Evolutionary conservation across 345 rosid species (phyloP), one percentile per base, ranked within the genome.

Genomic region (Stellera chamaejasme): DNA sequence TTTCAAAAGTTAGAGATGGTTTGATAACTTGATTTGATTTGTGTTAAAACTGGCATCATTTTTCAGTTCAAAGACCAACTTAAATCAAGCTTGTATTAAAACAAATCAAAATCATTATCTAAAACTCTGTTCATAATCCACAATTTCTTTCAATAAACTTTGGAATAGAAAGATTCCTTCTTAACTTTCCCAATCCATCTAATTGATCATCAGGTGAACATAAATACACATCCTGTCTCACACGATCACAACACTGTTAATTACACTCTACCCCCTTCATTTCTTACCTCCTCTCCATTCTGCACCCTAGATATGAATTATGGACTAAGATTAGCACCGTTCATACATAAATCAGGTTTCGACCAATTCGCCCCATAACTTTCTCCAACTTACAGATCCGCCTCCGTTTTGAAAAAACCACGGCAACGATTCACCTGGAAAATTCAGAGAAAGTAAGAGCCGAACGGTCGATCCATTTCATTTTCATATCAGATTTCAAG

Each of bases 401-500:
- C 46, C 68, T 49, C 48, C 53, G 59, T 56, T 51, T 55, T 15
- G 43, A 50, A 64, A 62, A 53, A 56, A 43, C 42, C 15, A 43
- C 62, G 56, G 68, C 44, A 48, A 19, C 10, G 43, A 27, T 10
- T 25, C 41, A 56, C 11, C 45, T 14, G 43, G 62, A 27, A 64
- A 64, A 9, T 5, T 5, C 50, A 14, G 32, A 52, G 5, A 39
- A 11, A 13, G 10, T 6, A 47, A 48, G 50, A 60, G 50, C 43
- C 3, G 10, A 11, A 6, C 6, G 9, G 25, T 16, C 12, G 50
- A 14, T 23, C 23, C 0, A 16, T 49, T n/a, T 11, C 23, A 13
- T 13, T 10, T 9, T 47, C 50, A 16, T 12, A 39, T 76, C 59
- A 77, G 6, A 67, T 23, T 12, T 83, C 78, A 0, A 83, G 75